Conservation (phyloP, 768 basidiomycete genomes). For the Chalciporus pseudorubinellus region DNA sequence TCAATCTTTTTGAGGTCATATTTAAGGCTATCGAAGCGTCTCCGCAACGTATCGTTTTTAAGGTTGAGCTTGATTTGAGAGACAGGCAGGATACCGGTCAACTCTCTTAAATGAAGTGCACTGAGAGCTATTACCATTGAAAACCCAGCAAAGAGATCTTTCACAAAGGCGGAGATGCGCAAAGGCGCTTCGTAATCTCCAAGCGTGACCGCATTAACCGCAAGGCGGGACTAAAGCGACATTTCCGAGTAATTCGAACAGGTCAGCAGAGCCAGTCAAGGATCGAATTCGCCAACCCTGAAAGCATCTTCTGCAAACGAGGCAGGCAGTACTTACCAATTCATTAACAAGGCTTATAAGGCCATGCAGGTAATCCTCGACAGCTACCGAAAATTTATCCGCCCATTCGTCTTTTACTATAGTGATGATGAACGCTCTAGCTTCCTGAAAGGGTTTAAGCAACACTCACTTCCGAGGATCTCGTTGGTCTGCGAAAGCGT, state of each 20-base stretch:
- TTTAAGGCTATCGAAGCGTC: constrained; percentile 78
- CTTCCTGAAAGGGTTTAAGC: not conserved
- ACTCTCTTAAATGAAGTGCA: not conserved
- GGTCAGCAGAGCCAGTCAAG: not conserved
- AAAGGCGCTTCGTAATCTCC: constrained; percentile 79
- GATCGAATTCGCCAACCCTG: not conserved
- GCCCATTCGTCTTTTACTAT: constrained; percentile 71
- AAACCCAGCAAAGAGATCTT: constrained; percentile 81
- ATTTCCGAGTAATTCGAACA: constrained; percentile 4
- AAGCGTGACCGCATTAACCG: constrained; percentile 79
- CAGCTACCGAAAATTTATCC: constrained; percentile 58
- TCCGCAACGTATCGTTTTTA: constrained; percentile 73
- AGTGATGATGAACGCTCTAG: constrained; percentile 4
- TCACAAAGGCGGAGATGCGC: constrained; percentile 74
- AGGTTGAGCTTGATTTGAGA: constrained; percentile 59
- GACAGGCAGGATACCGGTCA: not conserved
- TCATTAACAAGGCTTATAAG: constrained; percentile 79
- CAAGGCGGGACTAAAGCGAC: constrained; percentile 61
- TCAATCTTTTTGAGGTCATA: constrained; percentile 89
- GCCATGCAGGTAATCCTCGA: constrained; percentile 81
- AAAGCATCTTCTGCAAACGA: not conserved
- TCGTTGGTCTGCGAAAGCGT: constrained; percentile 51
- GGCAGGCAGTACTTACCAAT: constrained; percentile 47
- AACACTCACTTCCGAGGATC: constrained; percentile 62
- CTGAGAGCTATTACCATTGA: constrained; percentile 54